phyloP scores from a whole-genome alignment of 163 green algal genomes.

The Chlorella variabilis region DNA sequence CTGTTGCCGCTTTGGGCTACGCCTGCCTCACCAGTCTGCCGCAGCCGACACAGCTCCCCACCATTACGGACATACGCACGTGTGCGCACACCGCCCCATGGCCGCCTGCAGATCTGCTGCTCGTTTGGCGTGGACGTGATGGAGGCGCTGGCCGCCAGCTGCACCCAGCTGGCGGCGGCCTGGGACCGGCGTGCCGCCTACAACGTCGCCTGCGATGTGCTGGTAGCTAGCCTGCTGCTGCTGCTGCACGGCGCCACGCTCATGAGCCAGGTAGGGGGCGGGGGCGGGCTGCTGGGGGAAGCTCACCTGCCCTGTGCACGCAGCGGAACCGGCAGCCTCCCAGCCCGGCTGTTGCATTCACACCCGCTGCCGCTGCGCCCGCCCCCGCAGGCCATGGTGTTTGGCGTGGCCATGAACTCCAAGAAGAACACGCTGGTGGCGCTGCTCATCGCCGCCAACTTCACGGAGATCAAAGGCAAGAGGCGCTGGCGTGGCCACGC shows the following conservation, averaged over 20 bases:
- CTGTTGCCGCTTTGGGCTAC: no score
- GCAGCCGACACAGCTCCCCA: no score
- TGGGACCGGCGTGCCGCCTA: conserved; percentile 17
- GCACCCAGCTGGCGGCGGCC: conserved; percentile 58
- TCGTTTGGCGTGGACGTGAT: conserved; percentile 92
- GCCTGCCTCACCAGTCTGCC: no score
- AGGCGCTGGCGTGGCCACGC: no score
- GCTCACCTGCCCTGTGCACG: no score
- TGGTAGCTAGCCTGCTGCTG: conserved; percentile 65
- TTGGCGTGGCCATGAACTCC: conserved; percentile 94
- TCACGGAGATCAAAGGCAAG: conserved; percentile 93
- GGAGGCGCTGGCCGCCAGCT: conserved; percentile 84
- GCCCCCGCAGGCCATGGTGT: conserved; percentile 89
- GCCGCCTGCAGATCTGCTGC: conserved; percentile 76
- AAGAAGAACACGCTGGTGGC: conserved; percentile 86
- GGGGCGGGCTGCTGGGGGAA: no score
- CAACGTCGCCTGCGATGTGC: conserved; percentile 63
- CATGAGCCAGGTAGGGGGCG: conserved; percentile 63
- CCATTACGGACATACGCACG: no score
- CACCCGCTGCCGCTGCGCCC: no score
- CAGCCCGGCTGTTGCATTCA: not conserved
- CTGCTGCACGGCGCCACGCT: conserved; percentile 75
- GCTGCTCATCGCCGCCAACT: conserved; percentile 97
- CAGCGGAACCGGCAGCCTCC: no score
- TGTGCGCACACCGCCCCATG: not conserved